Conservation (phyloP, 257 asterid species). For the Misopates orontium region DNA sequence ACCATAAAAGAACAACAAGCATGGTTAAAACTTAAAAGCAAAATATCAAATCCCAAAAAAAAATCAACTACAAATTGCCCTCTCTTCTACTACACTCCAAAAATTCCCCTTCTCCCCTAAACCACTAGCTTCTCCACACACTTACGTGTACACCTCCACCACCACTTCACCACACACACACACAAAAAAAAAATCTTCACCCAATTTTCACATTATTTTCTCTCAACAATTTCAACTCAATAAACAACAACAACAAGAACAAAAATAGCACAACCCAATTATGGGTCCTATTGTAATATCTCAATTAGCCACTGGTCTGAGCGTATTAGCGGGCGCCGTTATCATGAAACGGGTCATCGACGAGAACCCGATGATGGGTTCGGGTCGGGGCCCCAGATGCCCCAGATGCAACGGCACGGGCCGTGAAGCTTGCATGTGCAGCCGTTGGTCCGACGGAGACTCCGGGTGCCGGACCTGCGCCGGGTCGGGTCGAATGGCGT, state of each 20-base stretch:
- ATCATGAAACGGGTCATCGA: slow-evolving; percentile 67
- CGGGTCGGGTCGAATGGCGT: slow-evolving; percentile 90
- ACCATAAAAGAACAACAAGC: too few relatives aligned
- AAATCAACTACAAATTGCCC: neutral
- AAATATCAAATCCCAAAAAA: too few relatives aligned
- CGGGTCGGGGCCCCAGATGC: slow-evolving; percentile 73
- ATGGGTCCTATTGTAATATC: slow-evolving; percentile 76
- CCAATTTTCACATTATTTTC: neutral
- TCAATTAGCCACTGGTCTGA: slow-evolving; percentile 57
- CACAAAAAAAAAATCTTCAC: slow-evolving; percentile 12
- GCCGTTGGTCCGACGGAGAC: slow-evolving; percentile 96
- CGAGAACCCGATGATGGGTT: slow-evolving; percentile 65
- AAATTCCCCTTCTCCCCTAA: slow-evolving; percentile 13
- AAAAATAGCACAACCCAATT: neutral
- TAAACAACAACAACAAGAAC: neutral
- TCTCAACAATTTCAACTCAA: neutral
- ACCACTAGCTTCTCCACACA: slow-evolving; percentile 27
- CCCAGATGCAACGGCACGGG: slow-evolving; percentile 89
- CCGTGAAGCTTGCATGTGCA: slow-evolving; percentile 73
- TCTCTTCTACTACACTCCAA: neutral
- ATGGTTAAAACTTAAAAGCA: too few relatives aligned
- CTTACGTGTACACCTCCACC: slow-evolving; percentile 59
- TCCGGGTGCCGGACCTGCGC: slow-evolving; percentile 87
- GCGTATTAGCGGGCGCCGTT: slow-evolving; percentile 61
- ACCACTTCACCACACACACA: slow-evolving; percentile 59